These are phyloP conservation scores for Diaporthe sp. DNA, from an alignment of 2,329 filamentous ascomycete species.

Conservation along the genomic window DNA sequence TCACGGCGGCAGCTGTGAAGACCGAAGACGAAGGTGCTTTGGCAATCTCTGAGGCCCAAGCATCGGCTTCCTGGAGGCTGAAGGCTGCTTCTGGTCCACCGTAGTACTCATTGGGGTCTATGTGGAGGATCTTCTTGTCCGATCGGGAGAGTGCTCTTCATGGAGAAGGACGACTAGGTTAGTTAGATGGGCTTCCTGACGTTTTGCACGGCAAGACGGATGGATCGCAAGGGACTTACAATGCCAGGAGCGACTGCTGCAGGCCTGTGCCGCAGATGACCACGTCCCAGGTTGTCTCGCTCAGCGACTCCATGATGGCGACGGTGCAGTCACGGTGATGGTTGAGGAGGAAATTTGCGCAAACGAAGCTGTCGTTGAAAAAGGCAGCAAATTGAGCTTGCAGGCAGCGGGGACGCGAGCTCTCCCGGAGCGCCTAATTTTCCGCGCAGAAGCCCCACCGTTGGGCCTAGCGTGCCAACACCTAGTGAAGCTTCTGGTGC, in stretches of 20 bases:
- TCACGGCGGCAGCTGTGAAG: slow-evolving; percentile 56
- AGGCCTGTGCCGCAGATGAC: slow-evolving; percentile 84
- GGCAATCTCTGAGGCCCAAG: slow-evolving; percentile 71
- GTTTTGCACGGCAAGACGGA: slow-evolving; percentile 44
- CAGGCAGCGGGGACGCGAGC: slow-evolving; percentile 30
- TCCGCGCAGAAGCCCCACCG: slow-evolving; percentile 24
- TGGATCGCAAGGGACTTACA: slow-evolving; percentile 66
- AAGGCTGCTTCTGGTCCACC: slow-evolving; percentile 89
- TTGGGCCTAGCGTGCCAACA: not conserved
- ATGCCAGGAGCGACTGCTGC: slow-evolving; percentile 82
- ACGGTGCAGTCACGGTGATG: slow-evolving; percentile 23
- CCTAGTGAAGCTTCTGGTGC: slow-evolving; percentile 45
- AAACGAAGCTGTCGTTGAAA: slow-evolving; percentile 40
- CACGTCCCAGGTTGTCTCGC: slow-evolving; percentile 83
- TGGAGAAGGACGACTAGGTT: slow-evolving; percentile 68
- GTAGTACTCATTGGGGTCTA: slow-evolving; percentile 91
- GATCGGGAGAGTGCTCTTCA: slow-evolving; percentile 92
- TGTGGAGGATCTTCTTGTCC: slow-evolving; percentile 89
- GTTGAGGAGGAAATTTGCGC: slow-evolving; percentile 32
- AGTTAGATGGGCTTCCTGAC: slow-evolving; percentile 73
- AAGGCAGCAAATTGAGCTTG: slow-evolving; percentile 36
- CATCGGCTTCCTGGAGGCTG: slow-evolving; percentile 83
- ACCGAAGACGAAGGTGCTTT: slow-evolving; percentile 48
- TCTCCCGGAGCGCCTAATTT: slow-evolving; percentile 36
- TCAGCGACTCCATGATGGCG: slow-evolving; percentile 77